Base-by-base conservation (phyloP, 2,329 filamentous ascomycete species). In the Colletotrichum sp. region DNA sequence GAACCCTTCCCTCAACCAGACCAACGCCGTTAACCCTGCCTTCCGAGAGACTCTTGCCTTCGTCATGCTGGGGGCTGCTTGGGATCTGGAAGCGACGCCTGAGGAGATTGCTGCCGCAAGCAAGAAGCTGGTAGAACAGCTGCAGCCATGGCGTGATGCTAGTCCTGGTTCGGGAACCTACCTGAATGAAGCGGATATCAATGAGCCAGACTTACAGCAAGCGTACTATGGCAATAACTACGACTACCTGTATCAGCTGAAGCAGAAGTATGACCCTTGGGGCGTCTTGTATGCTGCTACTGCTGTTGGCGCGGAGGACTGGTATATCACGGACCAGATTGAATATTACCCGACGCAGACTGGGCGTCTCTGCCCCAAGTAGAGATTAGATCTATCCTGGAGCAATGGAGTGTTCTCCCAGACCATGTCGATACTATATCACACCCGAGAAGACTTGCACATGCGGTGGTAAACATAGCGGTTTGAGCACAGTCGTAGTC, bases 31-130 rank as follows among this genome's bases (percentile, higher is more conserved):
- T 6, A 86, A 86, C 74, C 85, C 86, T 1, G 84, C 84, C 3
- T 88, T 86, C 84, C 81, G 86, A 32, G 82, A 83, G 26, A 81
- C 85, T 12, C 74, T 83, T n/a, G 79, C 81, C n/a, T 84, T 86
- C 67, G 75, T 86, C 57, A 78, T 81, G 16, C 80, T 82, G 36
- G 71, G 78, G 9, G 71, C 80, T 6, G 67, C 48, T 16, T 83
- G 84, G 83, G 26, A 68, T 66, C 39, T 69, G 63, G 77, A 72
- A 71, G 71, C 82, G 12, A 80, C 80, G 8, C 69, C 78, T 6
- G 78, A 82, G 64, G 79, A 82, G 57, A 39, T 71, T 15, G 78
- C 78, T 7, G 68, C 81, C 34, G 77, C 78, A 70, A 77, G 79
- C 32, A 81, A 81, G 26, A 83, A 82, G 9, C 78, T 82, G 26